Evolutionary conservation across 2,329 filamentous ascomycete species (phyloP), one percentile per base, ranked within the genome.

Genomic region (Claviceps digitariae): DNA sequence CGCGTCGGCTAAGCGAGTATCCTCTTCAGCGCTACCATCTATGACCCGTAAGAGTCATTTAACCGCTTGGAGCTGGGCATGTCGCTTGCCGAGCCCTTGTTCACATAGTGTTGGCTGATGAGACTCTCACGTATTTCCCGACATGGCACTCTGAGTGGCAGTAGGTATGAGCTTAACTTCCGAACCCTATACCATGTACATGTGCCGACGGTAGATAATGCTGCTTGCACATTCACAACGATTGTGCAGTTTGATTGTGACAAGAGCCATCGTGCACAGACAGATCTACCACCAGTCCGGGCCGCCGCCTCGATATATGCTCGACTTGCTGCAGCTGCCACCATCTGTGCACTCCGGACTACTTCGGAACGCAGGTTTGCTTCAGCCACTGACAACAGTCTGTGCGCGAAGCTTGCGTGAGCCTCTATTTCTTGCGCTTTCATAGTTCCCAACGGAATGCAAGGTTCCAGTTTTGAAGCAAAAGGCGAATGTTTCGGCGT

Each of bases 1-100:
- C 79, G 84, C 0, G 66, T 72, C 3, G 77, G 73, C 82, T 82
- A 86, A 7, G 70, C 69, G 2, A 86, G 67, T 54, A 74, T 75
- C 1, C 64, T 56, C 21, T 76, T 72, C 17, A 85, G 52, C 21
- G 44, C 46, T 13, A 7, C 17, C 3, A 56, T 23, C 15, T 40
- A 34, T 2, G 29, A n/a, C n/a, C 27, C 9, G 34, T 45, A 10
- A 9, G 52, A 21, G 8, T 27, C 21, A 4, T 29, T 36, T 9
- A 40, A 8, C 31, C 34, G 47, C 34, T 34, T 49, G 38, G 3
- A 7, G 17, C 21, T 34, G 4, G 10, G 20, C 5, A 36, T n/a
- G 25, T 31, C 23, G 29, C 13, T 7, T n/a, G 29, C 27, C 27
- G 15, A 46, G 21, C 13, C 20, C 41, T n/a, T 7, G 4, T 13